Evolutionary conservation across 768 basidiomycete species (phyloP).

Genomic region (Agrocybe pediades): DNA sequence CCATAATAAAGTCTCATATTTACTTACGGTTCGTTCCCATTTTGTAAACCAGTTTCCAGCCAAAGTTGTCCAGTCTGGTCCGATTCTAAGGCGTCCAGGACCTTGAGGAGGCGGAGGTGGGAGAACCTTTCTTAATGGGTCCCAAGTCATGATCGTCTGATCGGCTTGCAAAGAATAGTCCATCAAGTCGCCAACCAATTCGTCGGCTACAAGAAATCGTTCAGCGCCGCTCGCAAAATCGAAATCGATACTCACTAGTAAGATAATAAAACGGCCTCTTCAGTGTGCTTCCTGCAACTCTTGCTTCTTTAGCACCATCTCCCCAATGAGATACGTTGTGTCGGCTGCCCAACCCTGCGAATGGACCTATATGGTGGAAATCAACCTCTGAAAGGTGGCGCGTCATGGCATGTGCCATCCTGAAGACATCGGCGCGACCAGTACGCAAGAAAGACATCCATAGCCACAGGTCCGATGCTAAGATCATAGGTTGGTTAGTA

Average conservation of each 20-base stretch:
- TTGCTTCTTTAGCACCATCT: slow-evolving; percentile 40
- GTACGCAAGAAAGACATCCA: slow-evolving; percentile 42
- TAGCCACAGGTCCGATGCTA: slow-evolving; percentile 38
- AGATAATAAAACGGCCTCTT: slow-evolving; percentile 39
- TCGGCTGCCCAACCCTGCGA: slow-evolving; percentile 35
- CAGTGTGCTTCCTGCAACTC: slow-evolving; percentile 34
- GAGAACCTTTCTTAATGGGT: slow-evolving; percentile 37
- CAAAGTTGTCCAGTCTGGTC: slow-evolving; percentile 39
- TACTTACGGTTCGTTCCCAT: slow-evolving; percentile 37
- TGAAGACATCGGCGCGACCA: slow-evolving; percentile 36
- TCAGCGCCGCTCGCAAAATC: background rate
- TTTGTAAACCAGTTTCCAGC: slow-evolving; percentile 43
- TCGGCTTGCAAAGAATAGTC: slow-evolving; percentile 37
- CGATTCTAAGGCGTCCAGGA: slow-evolving; percentile 35
- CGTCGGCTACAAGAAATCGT: slow-evolving; percentile 28
- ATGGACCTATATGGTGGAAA: slow-evolving; percentile 38
- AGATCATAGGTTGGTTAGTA: background rate
- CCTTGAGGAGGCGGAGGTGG: slow-evolving; percentile 37
- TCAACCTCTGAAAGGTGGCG: slow-evolving; percentile 39
- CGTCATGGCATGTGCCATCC: slow-evolving; percentile 36
- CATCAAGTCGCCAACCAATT: slow-evolving; percentile 40
- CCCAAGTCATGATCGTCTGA: slow-evolving; percentile 43
- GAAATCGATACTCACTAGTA: slow-evolving; percentile 24
- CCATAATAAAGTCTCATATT: background rate
- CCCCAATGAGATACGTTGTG: slow-evolving; percentile 43